Conservation (phyloP, 2,329 filamentous ascomycete species). For the Stagonosporopsis vannaccii region DNA sequence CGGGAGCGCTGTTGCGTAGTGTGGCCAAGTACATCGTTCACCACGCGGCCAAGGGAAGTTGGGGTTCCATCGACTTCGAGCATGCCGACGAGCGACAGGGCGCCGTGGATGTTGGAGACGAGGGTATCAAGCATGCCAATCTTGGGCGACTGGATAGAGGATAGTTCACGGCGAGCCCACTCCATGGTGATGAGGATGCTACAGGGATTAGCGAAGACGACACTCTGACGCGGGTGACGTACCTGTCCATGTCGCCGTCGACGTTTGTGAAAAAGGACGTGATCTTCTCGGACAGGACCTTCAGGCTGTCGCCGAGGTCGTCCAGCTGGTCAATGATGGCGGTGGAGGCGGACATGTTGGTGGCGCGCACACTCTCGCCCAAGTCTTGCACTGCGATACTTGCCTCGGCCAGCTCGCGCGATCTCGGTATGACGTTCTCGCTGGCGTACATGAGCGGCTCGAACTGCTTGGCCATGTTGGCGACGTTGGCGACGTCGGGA, state of each 20-base stretch:
- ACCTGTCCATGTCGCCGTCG: conserved; percentile 89
- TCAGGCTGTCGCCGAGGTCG: conserved; percentile 83
- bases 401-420: conserved; percentile 87
- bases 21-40: conserved; percentile 78
- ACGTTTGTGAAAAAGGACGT: conserved; percentile 94
- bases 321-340: conserved; percentile 88
- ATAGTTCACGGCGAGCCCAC: conserved; percentile 87
- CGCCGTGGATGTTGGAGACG: conserved; percentile 82
- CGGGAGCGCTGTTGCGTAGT: conserved; percentile 83
- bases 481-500: conserved; percentile 89
- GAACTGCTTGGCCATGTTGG: conserved; percentile 86
- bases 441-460: conserved; percentile 96
- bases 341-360: conserved; percentile 88
- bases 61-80: conserved; percentile 57
- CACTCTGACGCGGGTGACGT: conserved; percentile 35
- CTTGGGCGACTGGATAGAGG: conserved; percentile 51
- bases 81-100: conserved; percentile 68
- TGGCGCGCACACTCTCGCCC: conserved; percentile 84
- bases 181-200: conserved; percentile 95
- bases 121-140: conserved; percentile 71
- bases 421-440: conserved; percentile 84
- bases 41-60: conserved; percentile 72
- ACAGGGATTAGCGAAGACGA: conserved; percentile 23
- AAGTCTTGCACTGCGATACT: conserved; percentile 95
- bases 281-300: conserved; percentile 82